Evolutionary conservation across 495 filamentous ascomycete species (phyloP), one percentile per base, ranked within the genome.

Genomic region (Xylaria scruposa): DNA sequence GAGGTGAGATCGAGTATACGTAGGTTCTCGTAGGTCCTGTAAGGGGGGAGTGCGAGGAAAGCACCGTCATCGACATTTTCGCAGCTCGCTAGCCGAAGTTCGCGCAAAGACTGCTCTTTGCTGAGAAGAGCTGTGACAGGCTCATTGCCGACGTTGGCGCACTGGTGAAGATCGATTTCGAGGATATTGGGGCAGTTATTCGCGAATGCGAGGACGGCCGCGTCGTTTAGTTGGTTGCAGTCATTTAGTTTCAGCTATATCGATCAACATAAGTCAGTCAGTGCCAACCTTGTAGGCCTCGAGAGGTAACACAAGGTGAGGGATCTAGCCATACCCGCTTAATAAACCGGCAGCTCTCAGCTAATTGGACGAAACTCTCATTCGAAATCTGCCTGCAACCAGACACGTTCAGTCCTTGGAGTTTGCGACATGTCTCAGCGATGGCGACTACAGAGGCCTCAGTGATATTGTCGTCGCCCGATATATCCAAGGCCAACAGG

Each of bases 401-500:
- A 36, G 94, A 94, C 70, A 99, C 90, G 75, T 99, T 99, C 61
- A 99, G 84, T 17, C 97, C 97, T 79, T 99, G 97, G 7, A 99
- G 85, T 33, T 93, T 89, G 5, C 85, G 84, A 78, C 95, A 98
- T 80, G 94, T 91, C 56, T 89, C 87, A 0, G 96, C 91, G 29
- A 98, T 89, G n/a, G 90, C 87, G 59, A 88, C 80, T 78, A 99
- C 88, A 3, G 95, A 95, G 72, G 86, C 84, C 72, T 97, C 94
- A 4, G 96, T 97, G 68, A 98, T 90, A 63, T 89, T 85, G 36
- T 88, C 85, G 78, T 96, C 83, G 26, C 91, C 89, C 1, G 96
- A 97, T 31, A 99, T 90, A 81, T 99, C 97, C 73, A 99, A 84
- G 29, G 97, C 96, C 70, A 97, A 89, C 46, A 99, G 86, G 75